phyloP scores from a whole-genome alignment of 2,329 filamentous ascomycete species.

The Grosmannia clavigera region DNA sequence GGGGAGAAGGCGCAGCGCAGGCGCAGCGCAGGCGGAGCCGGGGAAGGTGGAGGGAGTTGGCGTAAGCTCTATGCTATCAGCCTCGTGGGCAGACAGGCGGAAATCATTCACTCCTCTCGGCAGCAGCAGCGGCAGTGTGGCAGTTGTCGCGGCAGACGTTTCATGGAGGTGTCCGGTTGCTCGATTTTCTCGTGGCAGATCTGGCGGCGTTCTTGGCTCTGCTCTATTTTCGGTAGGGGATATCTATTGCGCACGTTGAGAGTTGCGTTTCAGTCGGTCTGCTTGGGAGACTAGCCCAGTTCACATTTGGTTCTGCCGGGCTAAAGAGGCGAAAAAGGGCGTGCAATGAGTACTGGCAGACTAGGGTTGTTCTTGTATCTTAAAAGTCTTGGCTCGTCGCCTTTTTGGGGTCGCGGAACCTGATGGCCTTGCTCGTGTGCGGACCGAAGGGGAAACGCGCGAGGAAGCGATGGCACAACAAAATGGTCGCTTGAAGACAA shows the following conservation, averaged over 20 bases:
- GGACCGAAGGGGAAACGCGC: slow-evolving; percentile 11
- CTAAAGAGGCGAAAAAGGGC: neutral
- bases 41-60: neutral
- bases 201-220: neutral
- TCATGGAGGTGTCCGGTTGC: neutral
- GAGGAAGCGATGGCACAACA: slow-evolving; percentile 4
- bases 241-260: neutral
- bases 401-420: neutral
- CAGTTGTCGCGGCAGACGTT: neutral
- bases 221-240: neutral
- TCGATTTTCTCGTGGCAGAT: neutral
- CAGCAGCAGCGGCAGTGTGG: neutral
- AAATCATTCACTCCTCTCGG: slow-evolving; percentile 3
- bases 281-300: neutral
- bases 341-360: neutral
- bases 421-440: neutral
- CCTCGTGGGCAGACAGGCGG: slow-evolving; percentile 2
- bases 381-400: neutral
- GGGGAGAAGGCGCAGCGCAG: neutral
- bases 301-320: neutral
- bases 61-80: slow-evolving; percentile 2
- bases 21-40: neutral
- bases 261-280: neutral
- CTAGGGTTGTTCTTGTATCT: neutral
- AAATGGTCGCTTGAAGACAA: neutral